These are phyloP conservation scores for Xylariales sp. DNA, from an alignment of 2,329 filamentous ascomycete species.

Conservation along the genomic window DNA sequence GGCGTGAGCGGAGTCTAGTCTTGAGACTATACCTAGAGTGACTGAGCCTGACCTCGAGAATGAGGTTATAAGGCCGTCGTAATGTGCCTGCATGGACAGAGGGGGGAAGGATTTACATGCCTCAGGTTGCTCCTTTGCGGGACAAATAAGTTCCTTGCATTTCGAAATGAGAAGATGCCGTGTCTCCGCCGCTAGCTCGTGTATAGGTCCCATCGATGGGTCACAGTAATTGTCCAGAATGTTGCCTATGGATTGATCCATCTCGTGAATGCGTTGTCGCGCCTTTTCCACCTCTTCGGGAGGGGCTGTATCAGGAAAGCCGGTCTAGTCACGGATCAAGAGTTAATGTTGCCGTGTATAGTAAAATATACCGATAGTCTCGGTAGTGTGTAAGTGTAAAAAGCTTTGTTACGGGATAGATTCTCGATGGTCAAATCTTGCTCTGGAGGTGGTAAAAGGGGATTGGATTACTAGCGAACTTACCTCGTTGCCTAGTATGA, in stretches of 20 bases:
- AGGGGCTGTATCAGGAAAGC: conserved; percentile 43
- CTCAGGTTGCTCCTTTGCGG: conserved; percentile 58
- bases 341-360: conserved; percentile 10
- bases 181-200: conserved; percentile 62
- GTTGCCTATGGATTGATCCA: conserved; percentile 58
- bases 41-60: neutral
- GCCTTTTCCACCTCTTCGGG: conserved; percentile 56
- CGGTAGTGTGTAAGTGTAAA: no score
- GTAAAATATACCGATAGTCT: no score
- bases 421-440: neutral
- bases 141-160: conserved; percentile 60
- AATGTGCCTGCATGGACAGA: neutral
- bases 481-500: conserved; percentile 59
- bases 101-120: conserved; percentile 25
- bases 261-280: conserved; percentile 54
- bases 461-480: conserved; percentile 5
- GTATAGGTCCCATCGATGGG: conserved; percentile 62
- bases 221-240: conserved; percentile 65
- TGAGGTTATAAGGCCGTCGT: neutral
- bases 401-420: neutral
- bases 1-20: neutral
- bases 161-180: conserved; percentile 62
- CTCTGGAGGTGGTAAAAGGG: neutral
- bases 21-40: neutral
- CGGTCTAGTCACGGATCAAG: conserved; percentile 37